These are phyloP conservation scores for Boletus eberwhitei DNA, from an alignment of 768 basidiomycete genomes.

Conservation along the genomic window DNA sequence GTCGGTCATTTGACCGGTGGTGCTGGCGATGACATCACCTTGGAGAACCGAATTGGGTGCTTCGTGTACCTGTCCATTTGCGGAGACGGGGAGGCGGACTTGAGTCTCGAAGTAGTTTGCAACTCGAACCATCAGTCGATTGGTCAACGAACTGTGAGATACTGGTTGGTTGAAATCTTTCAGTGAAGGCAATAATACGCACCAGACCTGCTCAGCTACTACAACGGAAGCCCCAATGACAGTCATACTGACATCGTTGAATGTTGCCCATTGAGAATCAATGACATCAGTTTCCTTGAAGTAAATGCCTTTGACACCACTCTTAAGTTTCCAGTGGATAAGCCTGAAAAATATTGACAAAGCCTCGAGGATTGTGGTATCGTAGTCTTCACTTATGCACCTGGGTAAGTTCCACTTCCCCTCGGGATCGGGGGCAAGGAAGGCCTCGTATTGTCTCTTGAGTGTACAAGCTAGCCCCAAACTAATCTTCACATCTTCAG, in stretches of 20 bases:
- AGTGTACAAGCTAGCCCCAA: constrained; percentile 93
- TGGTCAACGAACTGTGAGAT: constrained; percentile 72
- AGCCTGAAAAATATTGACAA: constrained; percentile 88
- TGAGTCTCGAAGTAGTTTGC: constrained; percentile 95
- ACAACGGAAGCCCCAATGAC: constrained; percentile 83
- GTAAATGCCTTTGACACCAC: constrained; percentile 85
- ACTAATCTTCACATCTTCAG: constrained; percentile 86
- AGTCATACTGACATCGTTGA: constrained; percentile 88
- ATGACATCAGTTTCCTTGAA: constrained; percentile 99
- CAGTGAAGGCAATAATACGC: constrained; percentile 23
- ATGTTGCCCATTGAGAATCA: constrained; percentile 93
- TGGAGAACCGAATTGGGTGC: constrained; percentile 35
- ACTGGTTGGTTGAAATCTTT: not conserved
- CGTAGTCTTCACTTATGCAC: constrained; percentile 89
- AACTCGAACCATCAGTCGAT: constrained; percentile 89
- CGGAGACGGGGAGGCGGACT: constrained; percentile 67
- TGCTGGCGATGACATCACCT: constrained; percentile 37
- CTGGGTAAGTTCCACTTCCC: constrained; percentile 87
- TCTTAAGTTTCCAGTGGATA: constrained; percentile 94
- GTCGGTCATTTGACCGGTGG: constrained; percentile 57
- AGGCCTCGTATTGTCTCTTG: constrained; percentile 91
- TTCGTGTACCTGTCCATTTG: constrained; percentile 29
- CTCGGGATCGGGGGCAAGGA: constrained; percentile 80
- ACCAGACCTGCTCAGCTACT: constrained; percentile 97
- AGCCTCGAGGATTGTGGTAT: constrained; percentile 82